Percentiles rank a stretch among this genome's conserved stretches.
phyloP scores from a whole-genome alignment of 345 rosid genomes.

The Eucalyptus pauciflora region DNA sequence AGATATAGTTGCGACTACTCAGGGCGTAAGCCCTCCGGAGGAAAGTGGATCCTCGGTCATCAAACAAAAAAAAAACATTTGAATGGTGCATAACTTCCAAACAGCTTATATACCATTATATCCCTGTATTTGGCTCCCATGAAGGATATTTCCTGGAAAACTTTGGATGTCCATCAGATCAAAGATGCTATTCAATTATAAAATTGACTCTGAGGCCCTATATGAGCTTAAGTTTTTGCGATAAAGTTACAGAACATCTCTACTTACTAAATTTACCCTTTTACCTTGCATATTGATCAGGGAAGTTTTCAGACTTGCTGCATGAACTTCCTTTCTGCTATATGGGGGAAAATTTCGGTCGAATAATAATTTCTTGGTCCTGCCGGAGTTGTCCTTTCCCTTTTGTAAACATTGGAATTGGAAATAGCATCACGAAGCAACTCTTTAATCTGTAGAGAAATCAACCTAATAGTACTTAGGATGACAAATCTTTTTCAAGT shows the following conservation, averaged over 20 bases:
- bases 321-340: neutral
- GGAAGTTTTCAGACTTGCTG: neutral
- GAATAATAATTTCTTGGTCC: neutral
- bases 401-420: neutral
- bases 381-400: neutral
- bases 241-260: neutral
- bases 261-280: neutral
- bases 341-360: neutral
- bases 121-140: neutral
- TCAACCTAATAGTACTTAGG: neutral
- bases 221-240: neutral
- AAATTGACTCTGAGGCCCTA: neutral
- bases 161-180: neutral
- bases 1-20: too few species aligned
- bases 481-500: neutral
- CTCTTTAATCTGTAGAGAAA: neutral
- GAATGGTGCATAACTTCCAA: neutral
- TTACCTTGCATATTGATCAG: neutral
- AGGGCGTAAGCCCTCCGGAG: too few species aligned
- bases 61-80: too few species aligned
- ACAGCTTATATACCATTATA: neutral
- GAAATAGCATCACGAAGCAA: neutral
- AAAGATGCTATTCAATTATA: neutral
- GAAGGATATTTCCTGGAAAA: neutral
- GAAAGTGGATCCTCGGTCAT: too few species aligned